Conservation (phyloP, 345 rosid genomes). For the Hypericum androsaemum region DNA sequence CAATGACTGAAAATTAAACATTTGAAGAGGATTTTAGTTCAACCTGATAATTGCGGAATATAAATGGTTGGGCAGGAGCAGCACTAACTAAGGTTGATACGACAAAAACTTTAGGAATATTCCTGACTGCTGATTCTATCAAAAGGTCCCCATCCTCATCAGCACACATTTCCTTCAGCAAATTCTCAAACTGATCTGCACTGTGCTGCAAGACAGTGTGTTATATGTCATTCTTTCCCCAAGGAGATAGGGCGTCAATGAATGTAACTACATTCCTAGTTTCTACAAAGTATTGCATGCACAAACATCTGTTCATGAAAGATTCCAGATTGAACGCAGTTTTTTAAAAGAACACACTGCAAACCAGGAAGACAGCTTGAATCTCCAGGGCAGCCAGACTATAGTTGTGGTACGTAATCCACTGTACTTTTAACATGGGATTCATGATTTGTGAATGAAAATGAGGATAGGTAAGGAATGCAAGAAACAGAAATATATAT, state of each 20-base stretch:
- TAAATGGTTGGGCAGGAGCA: constrained; percentile 90
- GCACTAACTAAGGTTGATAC: constrained; percentile 91
- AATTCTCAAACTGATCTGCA: constrained; percentile 92
- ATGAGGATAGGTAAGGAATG: neutral
- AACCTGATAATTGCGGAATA: constrained; percentile 98
- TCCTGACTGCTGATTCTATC: constrained; percentile 91
- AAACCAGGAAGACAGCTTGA: too few species aligned
- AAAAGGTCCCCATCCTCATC: constrained; percentile 90
- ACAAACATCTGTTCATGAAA: too few species aligned
- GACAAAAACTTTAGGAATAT: constrained; percentile 82
- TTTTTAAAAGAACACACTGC: too few species aligned
- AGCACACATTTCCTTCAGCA: constrained; percentile 95
- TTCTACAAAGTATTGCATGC: too few species aligned
- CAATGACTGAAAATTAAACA: neutral
- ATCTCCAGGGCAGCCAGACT: too few species aligned
- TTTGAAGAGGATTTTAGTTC: constrained; percentile 2
- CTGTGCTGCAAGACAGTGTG: constrained; percentile 77
- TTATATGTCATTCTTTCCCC: constrained; percentile 8
- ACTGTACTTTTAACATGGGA: too few species aligned
- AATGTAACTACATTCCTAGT: too few species aligned
- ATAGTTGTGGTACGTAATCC: too few species aligned
- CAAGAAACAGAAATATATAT: neutral
- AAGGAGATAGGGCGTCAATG: too few species aligned
- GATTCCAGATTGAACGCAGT: too few species aligned
- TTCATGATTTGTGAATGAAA: too few species aligned